These are phyloP conservation scores for Scedosporium dehoogii DNA, from an alignment of 2,329 filamentous ascomycete genomes.

Conservation along the genomic window DNA sequence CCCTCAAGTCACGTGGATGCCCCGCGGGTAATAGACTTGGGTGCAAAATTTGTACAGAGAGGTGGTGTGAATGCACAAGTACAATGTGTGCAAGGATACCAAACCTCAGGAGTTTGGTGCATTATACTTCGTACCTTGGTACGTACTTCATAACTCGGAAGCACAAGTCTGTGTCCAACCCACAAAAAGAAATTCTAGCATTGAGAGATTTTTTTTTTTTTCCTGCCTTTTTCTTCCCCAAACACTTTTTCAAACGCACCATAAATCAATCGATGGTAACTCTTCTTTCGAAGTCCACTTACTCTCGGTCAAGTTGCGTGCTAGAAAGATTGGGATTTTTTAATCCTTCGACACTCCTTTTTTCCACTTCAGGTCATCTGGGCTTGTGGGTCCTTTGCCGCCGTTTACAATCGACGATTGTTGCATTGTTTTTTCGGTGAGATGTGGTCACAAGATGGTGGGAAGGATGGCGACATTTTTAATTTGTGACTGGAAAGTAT, in stretches of 20 bases:
- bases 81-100: no score
- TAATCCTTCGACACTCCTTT: not conserved
- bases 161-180: not conserved
- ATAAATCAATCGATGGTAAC: slow-evolving; percentile 8
- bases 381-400: not conserved
- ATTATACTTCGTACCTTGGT: no score
- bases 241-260: slow-evolving; percentile 3
- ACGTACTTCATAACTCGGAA: no score
- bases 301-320: slow-evolving; percentile 6
- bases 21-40: no score
- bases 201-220: not conserved
- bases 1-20: not conserved
- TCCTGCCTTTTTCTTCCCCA: not conserved
- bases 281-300: not conserved
- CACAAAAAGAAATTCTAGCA: not conserved
- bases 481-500: no score
- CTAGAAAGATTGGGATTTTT: slow-evolving; percentile 1
- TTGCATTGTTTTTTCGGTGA: no score
- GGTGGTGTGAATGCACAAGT: no score
- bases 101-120: no score
- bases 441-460: no score
- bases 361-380: not conserved
- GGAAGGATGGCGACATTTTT: no score
- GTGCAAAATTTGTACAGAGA: no score
- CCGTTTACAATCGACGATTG: no score